Base-by-base conservation (phyloP, 2,329 filamentous ascomycete species). In the Calycina herbarum region DNA sequence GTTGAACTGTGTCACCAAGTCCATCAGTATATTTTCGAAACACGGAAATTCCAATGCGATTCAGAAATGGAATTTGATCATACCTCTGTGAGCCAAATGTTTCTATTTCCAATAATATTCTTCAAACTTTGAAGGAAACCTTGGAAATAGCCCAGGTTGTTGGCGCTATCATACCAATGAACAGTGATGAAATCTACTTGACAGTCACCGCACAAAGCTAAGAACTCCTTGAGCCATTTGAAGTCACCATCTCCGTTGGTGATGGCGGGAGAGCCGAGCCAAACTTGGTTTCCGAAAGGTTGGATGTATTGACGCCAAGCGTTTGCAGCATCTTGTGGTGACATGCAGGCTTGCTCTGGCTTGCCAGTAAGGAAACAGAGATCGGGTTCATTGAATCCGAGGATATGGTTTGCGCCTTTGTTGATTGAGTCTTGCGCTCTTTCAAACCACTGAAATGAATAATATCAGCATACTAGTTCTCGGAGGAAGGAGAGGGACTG, bases 221-320 rank as follows among this genome's bases (percentile, higher is more conserved):
- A 59, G 74, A 82, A 82, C 24, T 74, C 65, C 29, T 70, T 70
- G 33, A 82, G 73, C 78, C 78, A 82, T 63, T 72, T 68, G 31
- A 79, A 76, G 69, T 78, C 78, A 68, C 73, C 72, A 42, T 70
- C 68, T 54, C 76, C 77, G 69, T 80, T 65, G 67, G 80, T 80
- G 54, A 82, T 79, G 38, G 78, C 74, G 3, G 80, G 80, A 17
- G 79, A 76, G 64, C 79, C 79, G 29, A 82, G 75, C 66, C 75
- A 75, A 31, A 78, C 79, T 62, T 77, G 71, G 64, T 76, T 76
- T 40, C 73, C 71, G 68, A 78, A 79, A 5, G 78, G 79, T 66
- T 78, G 72, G 75, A 82, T 80, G 72, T 78, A 77, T 20, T 71
- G 65, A 61, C 73, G 75, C 71, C 77, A 80, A 5, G 71, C 75